Base-by-base conservation (phyloP, 2,329 filamentous ascomycete species). In the Hymenoscyphus linearis region DNA sequence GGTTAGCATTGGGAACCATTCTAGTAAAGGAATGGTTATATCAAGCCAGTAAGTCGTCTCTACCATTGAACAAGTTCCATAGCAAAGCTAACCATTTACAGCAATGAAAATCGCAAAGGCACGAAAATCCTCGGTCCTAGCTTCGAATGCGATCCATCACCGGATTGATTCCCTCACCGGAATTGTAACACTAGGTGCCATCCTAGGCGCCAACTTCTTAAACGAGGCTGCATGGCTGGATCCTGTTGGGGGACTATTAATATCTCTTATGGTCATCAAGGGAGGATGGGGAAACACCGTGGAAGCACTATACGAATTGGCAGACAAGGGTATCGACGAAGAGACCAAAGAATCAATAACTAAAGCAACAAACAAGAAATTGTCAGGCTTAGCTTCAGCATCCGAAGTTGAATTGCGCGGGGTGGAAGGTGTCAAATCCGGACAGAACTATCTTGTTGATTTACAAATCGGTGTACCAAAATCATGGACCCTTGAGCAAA, bases 1-100 rank as follows among this genome's bases (percentile, higher is more conserved):
- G 95, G 95, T 78, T 99, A 62, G 93, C 95, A 37, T 89, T 85
- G 47, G 93, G 91, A 22, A 96, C 91, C 1, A 95, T 99, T 61
- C 76, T 91, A 27, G 80, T 98, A 70, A 99, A 99, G 77, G 95
- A 99, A 76, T 99, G 93, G 91, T 80, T 99, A 27, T 99, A 98
- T 74, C 88, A 89, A 79, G 91, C 93, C 66, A 99, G 93, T 95
- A 85, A 80, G 90, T 47, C n/a, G 12, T 55, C 37, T 31, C 18
- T 7, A 4, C 12, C 58, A 56, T 27, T 60, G 52, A 7, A 52
- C 18, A 53, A 53, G 4, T 57, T 22, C 10, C 2, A 12, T 27
- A 25, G 44, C 22, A 18, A n/a, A 26, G 1, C 44, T 58, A 71
- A 67, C 76, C 62, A 50, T 36, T 44, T 61, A 34, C 69, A 96